Base-by-base conservation (phyloP, 345 rosid genomes). In the Eucalyptus regnans region DNA sequence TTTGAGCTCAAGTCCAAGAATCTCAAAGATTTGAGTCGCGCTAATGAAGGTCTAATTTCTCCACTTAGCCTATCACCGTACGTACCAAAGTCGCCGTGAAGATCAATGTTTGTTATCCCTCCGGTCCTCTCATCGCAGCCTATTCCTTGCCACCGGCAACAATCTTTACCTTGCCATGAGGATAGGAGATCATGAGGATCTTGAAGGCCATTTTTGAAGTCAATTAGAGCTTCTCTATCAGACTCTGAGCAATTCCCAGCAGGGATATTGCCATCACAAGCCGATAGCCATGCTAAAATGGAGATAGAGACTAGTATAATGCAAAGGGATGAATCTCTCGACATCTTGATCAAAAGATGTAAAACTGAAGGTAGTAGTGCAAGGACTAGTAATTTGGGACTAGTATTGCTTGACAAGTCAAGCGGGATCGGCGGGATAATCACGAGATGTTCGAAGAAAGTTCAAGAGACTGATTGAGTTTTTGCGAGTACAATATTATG, bases 91-190 rank as follows among this genome's bases (percentile, higher is more conserved):
- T 17, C 0, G 87, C 86, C 89, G 11, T 31, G 88, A 49, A 92
- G 92, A 91, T 91, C 88, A 48, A 92, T 88, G 60, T 88, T 68
- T 51, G 12, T 60, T 20, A 93, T 87, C 86, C 88, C 93, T 88
- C 93, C 92, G 7, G 91, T 92, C 10, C 43, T 84, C 33, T 88
- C 88, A 88, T 91, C 87, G 87, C 94, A 92, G 52, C 88, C 56
- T 83, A 92, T 91, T 46, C 94, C 94, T 37, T 14, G 62, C 96
- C 96, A 93, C 9, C 83, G 83, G 87, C 94, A 94, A 66, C 94
- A 92, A 87, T 87, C 48, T 60, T 51, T 89, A 81, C 92, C 94
- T 79, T 60, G 25, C 93, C 94, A 91, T 27, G 94, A 90, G 5
- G 91, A 87, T 13, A 92, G 86, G 46, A 80, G 64, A 52, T 88